Evolutionary conservation across 257 asterid genomes (phyloP).

Genomic region (Fraxinus americana): DNA sequence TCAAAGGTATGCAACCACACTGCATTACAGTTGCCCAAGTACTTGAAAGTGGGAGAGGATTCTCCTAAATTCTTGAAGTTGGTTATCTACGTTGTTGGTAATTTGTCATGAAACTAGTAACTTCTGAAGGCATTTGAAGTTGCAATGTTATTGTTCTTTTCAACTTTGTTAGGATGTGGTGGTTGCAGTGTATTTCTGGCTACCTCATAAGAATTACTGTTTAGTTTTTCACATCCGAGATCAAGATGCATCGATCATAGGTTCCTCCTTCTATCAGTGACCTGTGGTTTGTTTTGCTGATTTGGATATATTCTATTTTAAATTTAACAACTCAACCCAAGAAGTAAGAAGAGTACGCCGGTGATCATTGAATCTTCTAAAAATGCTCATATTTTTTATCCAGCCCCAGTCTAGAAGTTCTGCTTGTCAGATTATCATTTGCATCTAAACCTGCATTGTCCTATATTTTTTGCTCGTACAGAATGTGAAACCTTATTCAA

Average conservation of each 20-base stretch:
- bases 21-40: neutral
- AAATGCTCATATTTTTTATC: neutral
- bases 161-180: slow-evolving; percentile 3
- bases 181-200: neutral
- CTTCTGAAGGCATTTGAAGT: neutral
- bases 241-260: neutral
- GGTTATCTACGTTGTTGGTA: neutral
- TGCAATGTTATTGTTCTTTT: neutral
- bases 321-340: neutral
- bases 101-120: neutral
- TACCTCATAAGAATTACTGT: neutral
- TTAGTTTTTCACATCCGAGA: neutral
- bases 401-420: neutral
- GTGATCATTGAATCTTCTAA: neutral
- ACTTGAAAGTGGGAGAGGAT: slow-evolving; percentile 13
- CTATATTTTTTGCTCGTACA: neutral
- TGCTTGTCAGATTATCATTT: neutral
- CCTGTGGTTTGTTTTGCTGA: neutral
- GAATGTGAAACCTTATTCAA: neutral
- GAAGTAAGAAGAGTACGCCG: neutral
- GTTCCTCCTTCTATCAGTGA: neutral
- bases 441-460: neutral
- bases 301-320: neutral
- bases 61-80: slow-evolving; percentile 12
- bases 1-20: slow-evolving; percentile 62